Evolutionary conservation across 768 basidiomycete species (phyloP), one percentile per base, ranked within the genome.

Genomic region (Phallus indusiatus): DNA sequence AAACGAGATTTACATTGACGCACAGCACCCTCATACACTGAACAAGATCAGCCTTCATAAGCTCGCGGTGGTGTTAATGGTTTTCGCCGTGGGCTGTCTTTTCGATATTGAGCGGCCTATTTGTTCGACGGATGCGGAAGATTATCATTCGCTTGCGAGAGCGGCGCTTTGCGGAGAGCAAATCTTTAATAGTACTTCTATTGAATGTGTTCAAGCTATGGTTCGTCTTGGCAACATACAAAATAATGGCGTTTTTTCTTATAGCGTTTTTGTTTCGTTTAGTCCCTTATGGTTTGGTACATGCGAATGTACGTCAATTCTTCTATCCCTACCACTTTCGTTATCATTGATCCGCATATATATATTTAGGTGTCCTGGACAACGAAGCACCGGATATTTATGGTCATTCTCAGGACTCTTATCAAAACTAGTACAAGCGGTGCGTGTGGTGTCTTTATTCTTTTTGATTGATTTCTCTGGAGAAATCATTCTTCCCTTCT

Each of bases 121-220:
- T 17, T 59, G 33, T 35, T 51, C 57, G 8, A 9, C 24, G 20
- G 57, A 59, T 18, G 57, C 57, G 10, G 57, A 59, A 47, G 57
- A 59, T 22, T 59, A 34, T 53, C 57, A 59, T 36, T 59, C 57
- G 2, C 24, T 59, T 11, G 57, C 57, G 4, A 49, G 57, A 12
- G 57, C 57, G 4, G 57, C 57, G 24, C 24, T 59, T n/a, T 59
- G 49, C 24, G 57, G 57, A 17, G 57, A 59, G 28, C 49, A 59
- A 35, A 59, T 59, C 17, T 59, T 59, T 36, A 59, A 59, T 48
- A 59, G 47, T 22, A 59, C 57, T 2, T 42, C 57, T n/a, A 20
- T 59, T 59, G 57, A 59, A 37, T 59, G 57, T 53, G 57, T 59
- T 17, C 57, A 59, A 53, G 50, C 57, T 20, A 59, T 59, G 57